Percentiles rank a stretch among this genome's conserved stretches.
Evolutionary conservation across 1,139 yeast species (phyloP).

Genomic region (Hanseniaspora gamundiae): DNA sequence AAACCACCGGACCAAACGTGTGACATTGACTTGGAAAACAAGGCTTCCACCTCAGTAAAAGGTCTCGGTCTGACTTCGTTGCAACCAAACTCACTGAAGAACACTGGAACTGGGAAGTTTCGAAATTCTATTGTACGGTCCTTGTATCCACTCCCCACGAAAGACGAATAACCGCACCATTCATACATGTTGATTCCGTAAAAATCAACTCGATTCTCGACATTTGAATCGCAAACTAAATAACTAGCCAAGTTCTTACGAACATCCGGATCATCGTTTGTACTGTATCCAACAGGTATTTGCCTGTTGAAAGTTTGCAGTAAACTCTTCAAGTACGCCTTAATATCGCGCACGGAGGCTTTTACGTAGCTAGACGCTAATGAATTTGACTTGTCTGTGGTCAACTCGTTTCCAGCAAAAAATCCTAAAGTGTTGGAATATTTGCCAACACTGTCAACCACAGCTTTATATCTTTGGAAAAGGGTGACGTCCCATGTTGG

Average conservation of each 20-base stretch:
- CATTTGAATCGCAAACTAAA: conserved; percentile 33
- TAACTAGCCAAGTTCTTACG: conserved; percentile 36
- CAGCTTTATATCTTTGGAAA: conserved; percentile 51
- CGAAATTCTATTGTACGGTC: conserved; percentile 40
- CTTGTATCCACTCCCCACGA: conserved; percentile 42
- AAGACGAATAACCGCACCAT: conserved; percentile 57
- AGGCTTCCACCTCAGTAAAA: conserved; percentile 54
- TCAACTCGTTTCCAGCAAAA: conserved; percentile 53
- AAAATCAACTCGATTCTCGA: conserved; percentile 34
- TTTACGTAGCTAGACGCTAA: conserved; percentile 49
- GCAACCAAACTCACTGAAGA: conserved; percentile 55
- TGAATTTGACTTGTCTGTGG: conserved; percentile 37
- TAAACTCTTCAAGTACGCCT: conserved; percentile 31
- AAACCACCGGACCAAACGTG: conserved; percentile 88
- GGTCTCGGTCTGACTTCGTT: conserved; percentile 43
- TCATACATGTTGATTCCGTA: conserved; percentile 53
- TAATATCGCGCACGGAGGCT: conserved; percentile 49
- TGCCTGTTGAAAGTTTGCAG: conserved; percentile 29
- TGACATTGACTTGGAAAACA: conserved; percentile 53
- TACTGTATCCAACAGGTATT: conserved; percentile 52
- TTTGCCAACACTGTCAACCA: conserved; percentile 37
- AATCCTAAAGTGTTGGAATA: conserved; percentile 44
- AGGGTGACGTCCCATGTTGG: conserved; percentile 47
- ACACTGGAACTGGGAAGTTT: conserved; percentile 40
- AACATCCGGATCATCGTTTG: conserved; percentile 45